Percentiles rank a stretch among this genome's conserved stretches.
These are phyloP conservation scores for Discostella pseudostelligera DNA, from an alignment of 108 stramenopile genomes.

Conservation along the genomic window DNA sequence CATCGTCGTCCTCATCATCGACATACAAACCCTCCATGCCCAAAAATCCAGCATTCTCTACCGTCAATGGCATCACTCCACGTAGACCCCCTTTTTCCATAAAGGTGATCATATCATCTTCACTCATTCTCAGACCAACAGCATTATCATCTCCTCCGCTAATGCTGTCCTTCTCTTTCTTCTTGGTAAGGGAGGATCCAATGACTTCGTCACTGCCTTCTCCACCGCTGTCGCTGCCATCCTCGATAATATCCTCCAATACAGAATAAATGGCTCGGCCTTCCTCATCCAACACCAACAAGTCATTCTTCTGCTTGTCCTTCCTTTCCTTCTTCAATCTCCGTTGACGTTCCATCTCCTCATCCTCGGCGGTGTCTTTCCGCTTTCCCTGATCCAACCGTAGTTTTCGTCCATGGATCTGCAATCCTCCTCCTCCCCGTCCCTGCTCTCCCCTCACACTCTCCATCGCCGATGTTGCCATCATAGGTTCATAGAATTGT, in stretches of 20 bases:
- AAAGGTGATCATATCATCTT: slow-evolving; percentile 54
- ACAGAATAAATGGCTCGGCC: slow-evolving; percentile 64
- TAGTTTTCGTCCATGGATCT: slow-evolving; percentile 53
- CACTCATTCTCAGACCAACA: slow-evolving; percentile 52
- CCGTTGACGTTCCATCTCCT: slow-evolving; percentile 38
- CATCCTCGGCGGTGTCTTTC: slow-evolving; percentile 50
- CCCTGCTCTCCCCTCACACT: slow-evolving; percentile 20
- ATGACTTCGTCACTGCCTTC: slow-evolving; percentile 1
- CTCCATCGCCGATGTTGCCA: slow-evolving; percentile 78
- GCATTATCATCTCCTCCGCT: slow-evolving; percentile 38
- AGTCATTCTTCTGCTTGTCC: slow-evolving; percentile 27
- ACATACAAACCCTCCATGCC: slow-evolving; percentile 43
- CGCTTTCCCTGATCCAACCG: slow-evolving; percentile 69
- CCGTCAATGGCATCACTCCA: slow-evolving; percentile 45
- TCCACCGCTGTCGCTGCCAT: background rate
- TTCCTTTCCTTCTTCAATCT: slow-evolving; percentile 42
- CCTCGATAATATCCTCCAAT: slow-evolving; percentile 64
- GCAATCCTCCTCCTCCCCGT: slow-evolving; percentile 34
- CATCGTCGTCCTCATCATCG: slow-evolving; percentile 23
- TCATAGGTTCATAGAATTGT: slow-evolving; percentile 76
- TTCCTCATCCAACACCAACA: slow-evolving; percentile 54
- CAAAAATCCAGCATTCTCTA: slow-evolving; percentile 44
- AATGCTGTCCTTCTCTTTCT: slow-evolving; percentile 7
- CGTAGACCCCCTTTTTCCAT: slow-evolving; percentile 54
- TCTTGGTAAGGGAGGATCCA: slow-evolving; percentile 18